Percentiles rank a stretch among this genome's conserved stretches.
These are phyloP conservation scores for Penicillium malachiteum DNA, from an alignment of 495 filamentous ascomycete species.

Conservation along the genomic window DNA sequence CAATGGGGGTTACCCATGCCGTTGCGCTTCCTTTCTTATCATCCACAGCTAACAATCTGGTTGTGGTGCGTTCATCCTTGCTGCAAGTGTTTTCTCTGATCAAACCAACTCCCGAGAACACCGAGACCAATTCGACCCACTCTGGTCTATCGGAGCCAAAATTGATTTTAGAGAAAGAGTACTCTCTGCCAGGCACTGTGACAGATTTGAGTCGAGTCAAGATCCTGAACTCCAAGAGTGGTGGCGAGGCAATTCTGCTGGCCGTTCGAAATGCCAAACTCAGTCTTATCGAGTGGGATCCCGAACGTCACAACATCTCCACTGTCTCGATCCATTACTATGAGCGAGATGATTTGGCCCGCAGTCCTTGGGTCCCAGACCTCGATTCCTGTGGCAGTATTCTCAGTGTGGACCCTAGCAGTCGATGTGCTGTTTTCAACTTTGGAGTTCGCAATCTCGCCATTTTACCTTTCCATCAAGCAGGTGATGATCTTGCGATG, in stretches of 20 bases:
- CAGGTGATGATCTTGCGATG: slow-evolving; percentile 84
- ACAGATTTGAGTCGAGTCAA: slow-evolving; percentile 78
- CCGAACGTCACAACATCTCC: slow-evolving; percentile 67
- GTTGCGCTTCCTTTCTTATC: slow-evolving; percentile 74
- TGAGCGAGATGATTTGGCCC: slow-evolving; percentile 82
- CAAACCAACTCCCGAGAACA: slow-evolving; percentile 41
- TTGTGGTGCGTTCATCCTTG: slow-evolving; percentile 85
- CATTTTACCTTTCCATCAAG: slow-evolving; percentile 87
- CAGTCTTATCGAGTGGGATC: slow-evolving; percentile 92
- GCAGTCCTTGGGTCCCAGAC: slow-evolving; percentile 71
- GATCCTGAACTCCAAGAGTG: slow-evolving; percentile 65
- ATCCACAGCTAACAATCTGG: slow-evolving; percentile 73
- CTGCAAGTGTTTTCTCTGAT: slow-evolving; percentile 76
- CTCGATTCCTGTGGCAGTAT: slow-evolving; percentile 69
- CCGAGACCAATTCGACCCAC: slow-evolving; percentile 42
- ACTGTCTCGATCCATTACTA: slow-evolving; percentile 98
- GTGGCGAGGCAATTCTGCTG: slow-evolving; percentile 79
- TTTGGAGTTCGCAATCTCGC: slow-evolving; percentile 87
- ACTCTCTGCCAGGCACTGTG: slow-evolving; percentile 75
- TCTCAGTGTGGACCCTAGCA: slow-evolving; percentile 85
- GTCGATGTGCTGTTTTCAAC: slow-evolving; percentile 87
- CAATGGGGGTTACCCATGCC: slow-evolving; percentile 89
- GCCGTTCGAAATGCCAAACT: slow-evolving; percentile 88
- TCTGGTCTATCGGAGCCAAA: slow-evolving; percentile 54
- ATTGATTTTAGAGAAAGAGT: slow-evolving; percentile 84